A percentile compares a stretch with the other conserved stretches of the same genome.
Evolutionary conservation across 73 alveolate genomes (phyloP).

Genomic region (Stentor roeselii): DNA sequence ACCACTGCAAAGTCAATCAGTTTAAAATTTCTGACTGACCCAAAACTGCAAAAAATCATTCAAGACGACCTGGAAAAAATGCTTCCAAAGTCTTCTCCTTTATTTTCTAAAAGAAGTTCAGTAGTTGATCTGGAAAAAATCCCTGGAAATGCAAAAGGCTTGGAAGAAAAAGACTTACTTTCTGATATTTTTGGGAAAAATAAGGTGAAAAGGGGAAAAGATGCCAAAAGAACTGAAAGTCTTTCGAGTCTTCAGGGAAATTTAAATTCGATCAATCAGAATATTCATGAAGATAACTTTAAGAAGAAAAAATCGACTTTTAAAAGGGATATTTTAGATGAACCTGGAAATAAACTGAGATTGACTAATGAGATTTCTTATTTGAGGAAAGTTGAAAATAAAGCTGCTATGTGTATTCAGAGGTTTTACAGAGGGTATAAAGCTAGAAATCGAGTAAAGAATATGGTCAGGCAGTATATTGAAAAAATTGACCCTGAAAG

Average conservation of each 20-base stretch:
- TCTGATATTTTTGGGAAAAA: constrained; percentile 24
- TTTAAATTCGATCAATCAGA: neutral
- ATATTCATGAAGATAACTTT: neutral
- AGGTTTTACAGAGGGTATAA: neutral
- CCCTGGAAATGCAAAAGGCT: neutral
- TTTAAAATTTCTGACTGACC: neutral
- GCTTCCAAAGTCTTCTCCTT: neutral
- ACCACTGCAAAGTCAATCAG: neutral
- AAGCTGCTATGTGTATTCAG: constrained; percentile 3
- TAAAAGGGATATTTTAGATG: neutral
- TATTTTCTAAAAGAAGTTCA: neutral
- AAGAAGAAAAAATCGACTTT: neutral
- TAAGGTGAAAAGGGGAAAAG: neutral
- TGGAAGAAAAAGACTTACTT: neutral
- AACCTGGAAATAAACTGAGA: neutral
- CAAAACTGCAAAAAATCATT: constrained; percentile 1
- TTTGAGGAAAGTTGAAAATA: neutral
- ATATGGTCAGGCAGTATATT: no score
- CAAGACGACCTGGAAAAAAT: neutral
- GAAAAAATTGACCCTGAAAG: neutral
- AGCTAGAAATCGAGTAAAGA: neutral
- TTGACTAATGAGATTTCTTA: neutral
- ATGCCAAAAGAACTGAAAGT: neutral
- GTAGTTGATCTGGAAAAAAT: neutral
- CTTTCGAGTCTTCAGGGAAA: neutral